Percentiles rank a stretch among this genome's conserved stretches.
Conservation (phyloP, 2,329 filamentous ascomycete genomes). For the Sphaceloma murrayae region DNA sequence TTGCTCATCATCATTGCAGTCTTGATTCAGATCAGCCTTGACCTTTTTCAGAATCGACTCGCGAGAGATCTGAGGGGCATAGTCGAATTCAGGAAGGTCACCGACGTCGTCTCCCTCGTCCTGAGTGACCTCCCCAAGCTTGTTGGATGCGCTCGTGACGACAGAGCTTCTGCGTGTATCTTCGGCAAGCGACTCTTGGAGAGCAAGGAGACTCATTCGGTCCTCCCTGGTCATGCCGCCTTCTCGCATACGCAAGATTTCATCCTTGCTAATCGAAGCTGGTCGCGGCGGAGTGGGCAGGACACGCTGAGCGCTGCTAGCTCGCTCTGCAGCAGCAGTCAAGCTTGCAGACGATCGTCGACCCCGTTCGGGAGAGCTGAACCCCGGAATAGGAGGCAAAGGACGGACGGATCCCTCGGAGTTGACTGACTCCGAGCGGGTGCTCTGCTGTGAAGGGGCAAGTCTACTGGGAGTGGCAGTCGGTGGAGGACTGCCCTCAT, state of each 20-base stretch:
- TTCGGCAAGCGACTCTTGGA: conserved; percentile 18
- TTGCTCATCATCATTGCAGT: conserved; percentile 30
- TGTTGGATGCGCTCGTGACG: conserved; percentile 21
- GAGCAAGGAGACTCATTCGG: conserved; percentile 73
- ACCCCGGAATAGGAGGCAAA: conserved; percentile 72
- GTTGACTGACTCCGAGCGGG: conserved; percentile 60
- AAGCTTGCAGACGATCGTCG: conserved; percentile 51
- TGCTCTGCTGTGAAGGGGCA: conserved; percentile 42
- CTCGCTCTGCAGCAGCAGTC: conserved; percentile 62
- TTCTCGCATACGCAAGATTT: conserved; percentile 65
- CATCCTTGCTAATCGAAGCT: conserved; percentile 60
- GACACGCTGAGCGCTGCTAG: conserved; percentile 55
- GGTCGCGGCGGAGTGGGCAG: conserved; percentile 63
- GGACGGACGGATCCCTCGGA: conserved; percentile 77
- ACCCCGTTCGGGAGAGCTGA: conserved; percentile 47
- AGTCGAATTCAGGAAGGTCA: conserved; percentile 29
- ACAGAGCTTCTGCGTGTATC: conserved; percentile 15
- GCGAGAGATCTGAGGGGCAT: conserved; percentile 69
- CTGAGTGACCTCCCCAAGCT: conserved; percentile 11
- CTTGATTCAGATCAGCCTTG: conserved; percentile 52
- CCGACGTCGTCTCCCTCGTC: conserved; percentile 28
- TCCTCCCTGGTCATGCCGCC: conserved; percentile 75
- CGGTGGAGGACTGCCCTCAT: conserved; percentile 51
- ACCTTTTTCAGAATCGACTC: conserved; percentile 89
- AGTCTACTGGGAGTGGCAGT: conserved; percentile 39